A percentile compares a stretch with the other conserved stretches of the same genome.
phyloP scores from a whole-genome alignment of 495 filamentous ascomycete genomes.

The Chaetomidium leptoderma region DNA sequence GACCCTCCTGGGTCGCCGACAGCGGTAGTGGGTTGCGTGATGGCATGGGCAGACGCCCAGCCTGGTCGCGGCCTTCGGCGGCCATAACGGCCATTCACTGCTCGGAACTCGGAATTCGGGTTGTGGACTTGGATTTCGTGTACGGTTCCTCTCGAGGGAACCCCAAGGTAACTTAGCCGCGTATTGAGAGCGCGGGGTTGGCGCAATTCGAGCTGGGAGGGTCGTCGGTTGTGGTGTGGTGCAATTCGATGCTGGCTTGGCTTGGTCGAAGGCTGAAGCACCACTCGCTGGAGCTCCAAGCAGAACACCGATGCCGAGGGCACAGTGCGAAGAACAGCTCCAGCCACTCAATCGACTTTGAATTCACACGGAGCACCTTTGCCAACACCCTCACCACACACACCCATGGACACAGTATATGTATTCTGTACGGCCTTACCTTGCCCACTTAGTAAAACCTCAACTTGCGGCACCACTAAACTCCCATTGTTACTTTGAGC shows the following conservation, averaged over 20 bases:
- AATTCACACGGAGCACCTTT: constrained; percentile 4
- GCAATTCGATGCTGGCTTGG: background rate
- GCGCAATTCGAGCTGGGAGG: background rate
- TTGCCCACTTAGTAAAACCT: too few relatives aligned
- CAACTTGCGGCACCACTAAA: background rate
- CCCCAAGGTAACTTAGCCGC: too few relatives aligned
- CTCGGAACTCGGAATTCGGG: background rate
- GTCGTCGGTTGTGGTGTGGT: constrained; percentile 1
- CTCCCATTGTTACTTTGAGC: background rate
- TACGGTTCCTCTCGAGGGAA: background rate
- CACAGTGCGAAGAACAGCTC: background rate
- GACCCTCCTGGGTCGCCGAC: constrained; percentile 82
- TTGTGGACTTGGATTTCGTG: background rate
- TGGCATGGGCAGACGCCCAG: constrained; percentile 47
- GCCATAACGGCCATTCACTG: constrained; percentile 39
- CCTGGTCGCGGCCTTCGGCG: constrained; percentile 10
- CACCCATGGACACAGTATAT: background rate
- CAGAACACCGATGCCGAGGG: background rate
- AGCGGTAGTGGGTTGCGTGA: constrained; percentile 85
- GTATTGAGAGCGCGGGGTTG: too few relatives aligned
- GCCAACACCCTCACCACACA: too few relatives aligned
- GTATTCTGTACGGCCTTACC: too few relatives aligned
- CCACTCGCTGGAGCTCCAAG: background rate
- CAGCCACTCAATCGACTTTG: too few relatives aligned
- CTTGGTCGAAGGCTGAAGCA: background rate